Base-by-base conservation (phyloP, 208 protist species). In the Angomonas ambiguus region DNA sequence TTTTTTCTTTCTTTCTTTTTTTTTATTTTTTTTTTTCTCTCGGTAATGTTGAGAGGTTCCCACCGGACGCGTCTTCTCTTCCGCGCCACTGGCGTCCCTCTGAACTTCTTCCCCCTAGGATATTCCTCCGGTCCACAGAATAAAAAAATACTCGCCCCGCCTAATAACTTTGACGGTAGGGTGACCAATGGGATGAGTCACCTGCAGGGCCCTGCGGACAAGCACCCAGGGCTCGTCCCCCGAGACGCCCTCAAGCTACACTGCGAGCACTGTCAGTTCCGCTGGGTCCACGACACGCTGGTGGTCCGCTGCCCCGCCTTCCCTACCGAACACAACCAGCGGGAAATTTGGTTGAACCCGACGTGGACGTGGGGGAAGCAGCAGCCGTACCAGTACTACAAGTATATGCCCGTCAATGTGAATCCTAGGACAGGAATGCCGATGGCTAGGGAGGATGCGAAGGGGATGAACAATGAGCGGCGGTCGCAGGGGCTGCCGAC, bases 321-420 rank as follows among this genome's bases (percentile, higher is more conserved):
- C 59, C 84, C 84, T 5, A 58, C 41, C 1, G 75, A 76, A 67
- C 88, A 94, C 75, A 88, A 90, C 49, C 80, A 94, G 64, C 84
- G 85, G 11, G 88, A 94, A 71, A 90, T 90, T 59, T 94, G 88
- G 85, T 71, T 94, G 20, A 72, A 89, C 53, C 82, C 84, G 62
- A 91, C 88, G 55, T 94, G 88, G 85, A 94, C 79, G 71, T 94
- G 85, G 83, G 83, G 83, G 4, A 91, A 83, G 72, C 88, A 94
- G 67, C 88, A 92, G 65, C 88, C 88, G 6, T 90, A 79, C 59
- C 69, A 92, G 51, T 94, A 91, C 76, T 88, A 90, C 71, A 90
- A 88, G 63, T 92, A 94, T 72, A 74, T 94, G 76, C 82, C 85
- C 0, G 67, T 74, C 30, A 86, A 82, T 32, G 82, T 80, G 38